Evolutionary conservation across 23 red algal genomes (phyloP), one percentile per base, ranked within the genome.

Genomic region (Cyanidium caldarium): DNA sequence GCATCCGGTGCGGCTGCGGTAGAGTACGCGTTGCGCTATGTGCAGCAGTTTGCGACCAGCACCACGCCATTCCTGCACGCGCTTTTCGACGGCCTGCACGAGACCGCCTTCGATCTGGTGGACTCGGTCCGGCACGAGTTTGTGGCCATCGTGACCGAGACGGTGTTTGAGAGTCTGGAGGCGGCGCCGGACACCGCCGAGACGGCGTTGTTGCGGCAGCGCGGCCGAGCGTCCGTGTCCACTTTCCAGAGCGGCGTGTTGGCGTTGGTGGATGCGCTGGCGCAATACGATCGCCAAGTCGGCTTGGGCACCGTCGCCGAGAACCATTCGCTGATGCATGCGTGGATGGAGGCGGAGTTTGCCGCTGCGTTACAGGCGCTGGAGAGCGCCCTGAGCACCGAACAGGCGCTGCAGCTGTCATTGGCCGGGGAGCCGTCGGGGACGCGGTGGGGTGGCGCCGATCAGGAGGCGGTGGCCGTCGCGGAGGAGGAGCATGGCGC

Each of bases 331-430:
- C 31, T 61, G 21, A 61, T 61, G 51, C 51, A 61, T 28, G 19
- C 51, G 7, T 61, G 51, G 51, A 61, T 61, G 51, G 51, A 61
- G 51, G 51, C 51, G 51, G 51, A 61, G 21, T 61, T 61, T 25
- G n/a, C 19, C 7, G 21, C 10, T 28, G 10, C 51, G 10, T 28
- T 61, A 12, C 7, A 28, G n/a, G 31, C 7, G 51, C 21, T 61
- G n/a, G 51, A 61, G 31, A 61, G n/a, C 13, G 10, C 13, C 10
- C 51, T 61, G 51, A 16, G 51, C 7, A 61, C 51, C 7, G n/a
- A 5, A 14, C n/a, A 28, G 10, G 23, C 51, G 7, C 51, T 61
- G 10, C 51, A 28, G 5, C 51, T 28, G 7, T 16, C 19, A 10
- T 28, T 61, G 13, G 7, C 31, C 51, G 31, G n/a, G 10, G 21